Base-by-base conservation (phyloP, 768 basidiomycete genomes). In the Leccinellum rugosiceps region DNA sequence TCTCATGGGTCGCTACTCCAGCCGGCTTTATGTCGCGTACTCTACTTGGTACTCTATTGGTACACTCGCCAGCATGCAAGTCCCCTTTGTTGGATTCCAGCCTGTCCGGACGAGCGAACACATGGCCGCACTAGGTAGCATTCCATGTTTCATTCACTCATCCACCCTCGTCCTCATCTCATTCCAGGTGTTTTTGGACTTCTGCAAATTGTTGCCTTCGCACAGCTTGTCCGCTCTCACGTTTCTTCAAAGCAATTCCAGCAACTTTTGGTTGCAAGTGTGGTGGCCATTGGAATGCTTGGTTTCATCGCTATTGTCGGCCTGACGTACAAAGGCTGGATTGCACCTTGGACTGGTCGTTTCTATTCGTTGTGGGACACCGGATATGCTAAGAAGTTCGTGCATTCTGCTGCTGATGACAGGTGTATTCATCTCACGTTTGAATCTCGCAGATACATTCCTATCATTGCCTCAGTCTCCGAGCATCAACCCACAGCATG, bases 361-460 rank as follows among this genome's bases (percentile, higher is more conserved):
- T 98, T 99, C 82, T 99, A 99, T 75, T 97, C 94, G 0, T 79
- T 99, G 2, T 99, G 97, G 97, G 97, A 99, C 72, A 98, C 96
- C 0, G 96, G 94, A 31, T 99, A 99, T 68, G 97, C 97, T 52
- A 97, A 96, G 74, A 95, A 96, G 93, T 95, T 67, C 34, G 80
- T 72, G 25, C 60, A 30, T 46, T 44, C 26, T 14, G 1, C 17
- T 53, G 7, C 41, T 55, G 19, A n/a, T 50, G 21, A 21, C 9
- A 14, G 3, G 21, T 15, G 10, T 50, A 8, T 26, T 23, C 31
- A 28, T 21, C 50, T 61, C 55, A 58, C 41, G 48, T 32, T 51
- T 35, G n/a, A 56, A 25, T 13, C 0, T 52, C 50, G 49, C 66
- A 92, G 91, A 67, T 89, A 94, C 69, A 93, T 97, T 65, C 95